A percentile compares a stretch with the other conserved stretches of the same genome.
phyloP scores from a whole-genome alignment of 768 basidiomycete genomes.

The Phlebiopsis gigantea region DNA sequence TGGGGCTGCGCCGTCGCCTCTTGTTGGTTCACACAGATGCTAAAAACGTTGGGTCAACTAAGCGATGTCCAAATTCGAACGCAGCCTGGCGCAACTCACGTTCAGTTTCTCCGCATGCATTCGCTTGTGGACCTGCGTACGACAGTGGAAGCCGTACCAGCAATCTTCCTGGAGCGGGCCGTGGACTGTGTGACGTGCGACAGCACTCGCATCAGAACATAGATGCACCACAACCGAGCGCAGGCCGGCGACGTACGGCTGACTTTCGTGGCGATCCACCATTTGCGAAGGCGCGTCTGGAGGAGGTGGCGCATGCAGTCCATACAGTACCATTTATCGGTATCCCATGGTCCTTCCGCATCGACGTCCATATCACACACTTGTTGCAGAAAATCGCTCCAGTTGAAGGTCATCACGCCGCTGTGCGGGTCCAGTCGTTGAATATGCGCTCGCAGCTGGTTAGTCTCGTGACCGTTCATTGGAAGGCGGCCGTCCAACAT shows the following conservation, averaged over 20 bases:
- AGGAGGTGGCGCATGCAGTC: constrained; percentile 17
- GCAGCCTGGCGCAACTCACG: constrained; percentile 16
- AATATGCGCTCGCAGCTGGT: not conserved
- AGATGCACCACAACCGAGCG: not conserved
- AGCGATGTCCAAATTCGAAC: not conserved
- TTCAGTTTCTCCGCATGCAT: constrained; percentile 26
- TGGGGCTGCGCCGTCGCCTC: constrained; percentile 6
- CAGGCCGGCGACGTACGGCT: constrained; percentile 7
- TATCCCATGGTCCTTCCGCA: constrained; percentile 16
- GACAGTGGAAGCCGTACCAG: constrained; percentile 34
- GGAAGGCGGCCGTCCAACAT: constrained; percentile 13
- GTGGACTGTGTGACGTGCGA: constrained; percentile 14
- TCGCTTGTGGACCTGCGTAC: constrained; percentile 26
- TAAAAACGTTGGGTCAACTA: not conserved
- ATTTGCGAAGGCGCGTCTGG: constrained; percentile 15
- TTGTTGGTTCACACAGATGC: constrained; percentile 14
- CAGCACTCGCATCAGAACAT: not conserved
- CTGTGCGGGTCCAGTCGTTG: too few relatives aligned
- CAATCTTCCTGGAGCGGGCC: constrained; percentile 23
- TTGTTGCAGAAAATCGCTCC: constrained; percentile 3
- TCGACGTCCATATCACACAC: constrained; percentile 2
- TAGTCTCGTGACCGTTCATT: constrained; percentile 8
- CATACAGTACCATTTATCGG: constrained; percentile 24
- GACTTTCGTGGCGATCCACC: constrained; percentile 17
- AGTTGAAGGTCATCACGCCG: constrained; percentile 4